phyloP scores from a whole-genome alignment of 2,329 filamentous ascomycete genomes.

The Penicillium paneum region DNA sequence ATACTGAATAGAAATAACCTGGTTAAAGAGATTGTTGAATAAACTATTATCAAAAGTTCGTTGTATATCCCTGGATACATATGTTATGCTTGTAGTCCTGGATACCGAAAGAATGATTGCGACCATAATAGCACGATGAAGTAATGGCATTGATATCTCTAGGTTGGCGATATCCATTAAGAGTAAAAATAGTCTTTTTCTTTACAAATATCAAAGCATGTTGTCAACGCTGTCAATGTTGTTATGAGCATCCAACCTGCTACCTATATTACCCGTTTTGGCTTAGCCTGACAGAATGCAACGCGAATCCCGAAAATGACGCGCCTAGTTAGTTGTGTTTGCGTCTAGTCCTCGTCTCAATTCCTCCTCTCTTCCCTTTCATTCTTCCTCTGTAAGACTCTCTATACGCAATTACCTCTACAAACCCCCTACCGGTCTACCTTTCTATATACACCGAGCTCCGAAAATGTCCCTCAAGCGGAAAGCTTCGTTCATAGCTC shows the following conservation, averaged over 20 bases:
- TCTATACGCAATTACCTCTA: background rate
- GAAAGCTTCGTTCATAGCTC: slow-evolving; percentile 53
- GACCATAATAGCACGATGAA: background rate
- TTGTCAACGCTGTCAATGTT: background rate
- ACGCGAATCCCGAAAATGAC: slow-evolving; percentile 21
- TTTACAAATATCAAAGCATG: too few relatives aligned
- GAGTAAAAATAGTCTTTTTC: background rate
- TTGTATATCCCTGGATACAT: background rate
- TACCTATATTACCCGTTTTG: slow-evolving; percentile 28
- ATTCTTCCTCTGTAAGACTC: background rate
- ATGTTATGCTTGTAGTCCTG: background rate
- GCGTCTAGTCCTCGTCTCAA: background rate
- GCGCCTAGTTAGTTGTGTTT: slow-evolving; percentile 18
- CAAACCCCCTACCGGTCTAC: background rate
- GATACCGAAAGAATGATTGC: background rate
- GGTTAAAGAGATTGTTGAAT: background rate
- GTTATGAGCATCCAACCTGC: slow-evolving; percentile 15
- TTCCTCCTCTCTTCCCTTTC: background rate
- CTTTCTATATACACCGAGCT: background rate
- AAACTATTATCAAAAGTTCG: background rate
- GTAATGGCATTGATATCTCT: background rate
- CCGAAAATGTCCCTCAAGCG: slow-evolving; percentile 56
- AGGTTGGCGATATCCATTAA: background rate
- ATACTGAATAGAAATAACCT: background rate
- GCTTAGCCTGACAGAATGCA: slow-evolving; percentile 28